Percentiles rank a stretch among this genome's conserved stretches.
phyloP scores from a whole-genome alignment of 306 rosid species.

The Benincasa hispida region DNA sequence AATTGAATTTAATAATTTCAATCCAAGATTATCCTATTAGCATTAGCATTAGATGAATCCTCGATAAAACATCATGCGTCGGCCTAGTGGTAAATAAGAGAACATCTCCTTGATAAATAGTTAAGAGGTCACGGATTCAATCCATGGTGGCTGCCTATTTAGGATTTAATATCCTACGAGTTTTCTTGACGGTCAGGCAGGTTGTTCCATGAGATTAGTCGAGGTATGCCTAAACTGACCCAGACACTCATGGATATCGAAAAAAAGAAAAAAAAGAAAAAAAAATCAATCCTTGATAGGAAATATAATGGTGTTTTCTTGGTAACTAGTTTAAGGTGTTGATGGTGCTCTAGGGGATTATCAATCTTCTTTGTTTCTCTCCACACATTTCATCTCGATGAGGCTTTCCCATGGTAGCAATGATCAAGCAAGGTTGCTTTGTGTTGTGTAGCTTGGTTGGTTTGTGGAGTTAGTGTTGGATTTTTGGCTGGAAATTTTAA shows the following conservation, averaged over 20 bases:
- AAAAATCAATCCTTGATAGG: neutral
- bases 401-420: neutral
- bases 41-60: neutral
- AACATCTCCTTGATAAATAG: too few relatives aligned
- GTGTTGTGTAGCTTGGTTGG: neutral
- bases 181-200: too few relatives aligned
- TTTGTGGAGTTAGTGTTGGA: neutral
- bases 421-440: neutral
- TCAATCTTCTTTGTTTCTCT: neutral
- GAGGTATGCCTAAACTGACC: too few relatives aligned
- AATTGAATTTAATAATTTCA: neutral
- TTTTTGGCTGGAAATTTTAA: neutral
- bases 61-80: too few relatives aligned
- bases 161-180: too few relatives aligned
- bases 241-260: too few relatives aligned
- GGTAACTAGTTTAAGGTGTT: neutral
- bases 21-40: neutral
- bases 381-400: neutral
- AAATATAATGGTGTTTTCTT: neutral
- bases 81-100: too few relatives aligned
- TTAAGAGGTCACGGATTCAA: too few relatives aligned
- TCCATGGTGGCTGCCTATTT: too few relatives aligned
- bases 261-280: too few relatives aligned
- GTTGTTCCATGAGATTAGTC: too few relatives aligned
- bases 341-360: neutral